Percentiles rank a stretch among this genome's conserved stretches.
Conservation (phyloP, 345 rosid species). For the Citrus trifoliata region DNA sequence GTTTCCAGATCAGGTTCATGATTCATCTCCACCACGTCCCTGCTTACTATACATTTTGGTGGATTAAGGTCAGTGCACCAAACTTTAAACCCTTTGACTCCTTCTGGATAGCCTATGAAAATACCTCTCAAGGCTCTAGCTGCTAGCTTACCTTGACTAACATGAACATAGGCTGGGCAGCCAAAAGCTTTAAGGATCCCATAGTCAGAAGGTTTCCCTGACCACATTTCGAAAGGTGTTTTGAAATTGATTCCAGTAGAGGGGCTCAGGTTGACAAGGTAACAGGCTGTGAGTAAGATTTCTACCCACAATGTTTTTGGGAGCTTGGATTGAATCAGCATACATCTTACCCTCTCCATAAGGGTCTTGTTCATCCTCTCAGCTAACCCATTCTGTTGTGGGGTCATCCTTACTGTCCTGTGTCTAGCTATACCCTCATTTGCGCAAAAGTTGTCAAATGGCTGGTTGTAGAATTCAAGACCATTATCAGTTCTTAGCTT, state of each 20-base stretch:
- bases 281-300: no score
- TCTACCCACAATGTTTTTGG: fast-evolving
- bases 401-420: no score
- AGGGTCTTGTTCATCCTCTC: no score
- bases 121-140: background rate
- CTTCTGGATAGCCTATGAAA: background rate
- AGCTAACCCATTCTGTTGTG: no score
- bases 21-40: background rate
- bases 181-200: background rate
- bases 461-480: no score
- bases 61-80: background rate
- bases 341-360: no score
- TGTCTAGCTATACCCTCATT: no score
- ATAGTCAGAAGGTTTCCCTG: no score
- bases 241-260: background rate
- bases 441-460: no score
- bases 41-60: background rate
- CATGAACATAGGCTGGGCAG: background rate
- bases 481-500: no score
- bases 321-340: no score
- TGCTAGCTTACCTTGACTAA: background rate
- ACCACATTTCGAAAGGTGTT: background rate
- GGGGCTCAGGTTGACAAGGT: background rate
- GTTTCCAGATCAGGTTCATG: no score
- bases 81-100: background rate